phyloP scores from a whole-genome alignment of 2,329 filamentous ascomycete species.

The Akanthomyces uredinophilus region DNA sequence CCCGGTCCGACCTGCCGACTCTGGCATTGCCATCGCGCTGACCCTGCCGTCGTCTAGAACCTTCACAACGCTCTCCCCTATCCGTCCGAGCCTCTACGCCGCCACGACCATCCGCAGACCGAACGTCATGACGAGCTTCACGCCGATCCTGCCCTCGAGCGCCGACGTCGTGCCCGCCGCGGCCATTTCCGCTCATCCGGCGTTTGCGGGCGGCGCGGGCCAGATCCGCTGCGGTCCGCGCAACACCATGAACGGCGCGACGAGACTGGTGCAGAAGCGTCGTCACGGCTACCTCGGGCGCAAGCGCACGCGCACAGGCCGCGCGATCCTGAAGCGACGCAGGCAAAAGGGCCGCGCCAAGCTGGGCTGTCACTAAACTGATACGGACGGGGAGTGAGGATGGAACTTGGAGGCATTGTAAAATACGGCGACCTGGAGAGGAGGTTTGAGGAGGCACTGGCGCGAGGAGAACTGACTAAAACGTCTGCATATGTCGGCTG shows the following conservation, averaged over 20 bases:
- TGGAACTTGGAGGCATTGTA: background rate
- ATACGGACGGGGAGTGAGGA: background rate
- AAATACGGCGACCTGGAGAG: background rate
- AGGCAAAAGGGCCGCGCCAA: slow-evolving; percentile 47
- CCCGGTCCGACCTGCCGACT: background rate
- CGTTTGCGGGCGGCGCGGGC: slow-evolving; percentile 35
- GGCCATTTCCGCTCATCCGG: slow-evolving; percentile 48
- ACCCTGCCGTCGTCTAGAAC: slow-evolving; percentile 27
- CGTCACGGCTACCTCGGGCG: slow-evolving; percentile 53
- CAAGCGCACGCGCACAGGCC: slow-evolving; percentile 44
- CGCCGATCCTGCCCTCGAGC: slow-evolving; percentile 23
- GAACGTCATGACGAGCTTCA: slow-evolving; percentile 26
- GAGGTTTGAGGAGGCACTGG: background rate
- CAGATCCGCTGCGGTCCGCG: slow-evolving; percentile 56
- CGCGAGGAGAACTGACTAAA: background rate
- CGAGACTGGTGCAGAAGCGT: slow-evolving; percentile 54
- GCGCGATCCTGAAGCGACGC: slow-evolving; percentile 48
- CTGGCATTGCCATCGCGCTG: background rate
- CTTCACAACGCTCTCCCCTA: slow-evolving; percentile 45
- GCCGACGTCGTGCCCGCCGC: slow-evolving; percentile 42
- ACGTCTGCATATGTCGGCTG: too few species aligned
- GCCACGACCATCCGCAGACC: slow-evolving; percentile 28
- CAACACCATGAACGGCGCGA: slow-evolving; percentile 51
- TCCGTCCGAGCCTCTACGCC: slow-evolving; percentile 41
- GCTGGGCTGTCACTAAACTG: slow-evolving; percentile 27